A percentile compares a stretch with the other conserved stretches of the same genome.
These are phyloP conservation scores for Areca catechu DNA, from an alignment of 176 grass and related monocot species.

Conservation along the genomic window DNA sequence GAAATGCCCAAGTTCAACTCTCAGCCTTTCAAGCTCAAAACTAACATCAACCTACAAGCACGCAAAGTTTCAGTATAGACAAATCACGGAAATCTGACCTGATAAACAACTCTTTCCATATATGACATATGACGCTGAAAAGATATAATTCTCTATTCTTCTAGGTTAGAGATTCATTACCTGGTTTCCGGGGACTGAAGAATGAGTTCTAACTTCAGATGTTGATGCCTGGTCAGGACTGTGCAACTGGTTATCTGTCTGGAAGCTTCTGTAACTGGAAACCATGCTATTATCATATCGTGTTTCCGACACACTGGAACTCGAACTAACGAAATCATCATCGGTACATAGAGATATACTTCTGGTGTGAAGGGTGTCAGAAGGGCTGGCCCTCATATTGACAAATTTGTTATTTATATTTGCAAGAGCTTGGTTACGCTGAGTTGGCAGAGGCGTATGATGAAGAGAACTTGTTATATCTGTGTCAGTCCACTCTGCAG, in stretches of 20 bases:
- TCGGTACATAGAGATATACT: constrained; percentile 17
- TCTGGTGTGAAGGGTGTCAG: constrained; percentile 15
- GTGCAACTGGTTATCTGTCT: constrained; percentile 14
- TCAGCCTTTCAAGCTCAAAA: constrained; percentile 47
- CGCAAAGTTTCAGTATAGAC: too few relatives aligned
- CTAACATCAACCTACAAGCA: constrained; percentile 40
- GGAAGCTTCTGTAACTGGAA: constrained; percentile 38
- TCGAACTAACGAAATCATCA: constrained; percentile 13
- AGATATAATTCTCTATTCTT: neutral
- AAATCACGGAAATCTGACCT: too few relatives aligned
- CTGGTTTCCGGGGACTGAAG: constrained; percentile 19
- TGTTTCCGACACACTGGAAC: constrained; percentile 9
- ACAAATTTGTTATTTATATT: constrained; percentile 30
- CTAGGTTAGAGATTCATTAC: constrained; percentile 16
- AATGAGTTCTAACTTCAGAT: constrained; percentile 17
- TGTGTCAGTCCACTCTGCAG: constrained; percentile 34
- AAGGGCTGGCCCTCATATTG: constrained; percentile 20
- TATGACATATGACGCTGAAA: too few relatives aligned
- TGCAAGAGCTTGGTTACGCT: constrained; percentile 39
- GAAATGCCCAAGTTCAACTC: constrained; percentile 33
- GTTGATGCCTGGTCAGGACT: constrained; percentile 17
- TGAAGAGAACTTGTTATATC: constrained; percentile 17
- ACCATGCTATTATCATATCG: constrained; percentile 31
- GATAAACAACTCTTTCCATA: too few relatives aligned
- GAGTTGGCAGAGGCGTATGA: constrained; percentile 35